phyloP scores from a whole-genome alignment of 2,329 filamentous ascomycete species.

The Botrytis hyacinthi region DNA sequence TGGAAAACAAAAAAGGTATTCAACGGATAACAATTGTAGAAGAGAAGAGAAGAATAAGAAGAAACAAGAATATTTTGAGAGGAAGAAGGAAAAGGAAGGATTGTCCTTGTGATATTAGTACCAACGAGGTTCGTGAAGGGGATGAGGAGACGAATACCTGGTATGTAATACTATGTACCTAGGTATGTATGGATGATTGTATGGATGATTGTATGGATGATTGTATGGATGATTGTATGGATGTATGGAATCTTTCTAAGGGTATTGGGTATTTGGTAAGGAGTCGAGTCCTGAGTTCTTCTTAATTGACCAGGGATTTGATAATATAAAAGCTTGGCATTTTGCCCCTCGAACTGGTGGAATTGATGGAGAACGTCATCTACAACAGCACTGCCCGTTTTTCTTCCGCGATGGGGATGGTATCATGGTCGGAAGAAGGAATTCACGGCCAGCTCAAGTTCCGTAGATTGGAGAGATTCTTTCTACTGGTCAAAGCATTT shows the following conservation, averaged over 20 bases:
- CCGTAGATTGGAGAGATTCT: neutral
- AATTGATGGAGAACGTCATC: conserved; percentile 9
- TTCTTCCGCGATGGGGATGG: neutral
- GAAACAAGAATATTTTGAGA: conserved; percentile 1
- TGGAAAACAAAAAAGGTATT: neutral
- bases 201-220: no score
- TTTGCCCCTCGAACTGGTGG: conserved; percentile 7
- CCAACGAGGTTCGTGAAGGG: neutral
- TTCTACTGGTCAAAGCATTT: neutral
- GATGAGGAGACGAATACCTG: neutral
- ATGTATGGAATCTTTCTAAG: neutral
- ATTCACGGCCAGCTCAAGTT: neutral
- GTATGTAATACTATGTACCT: neutral
- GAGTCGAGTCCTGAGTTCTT: no score
- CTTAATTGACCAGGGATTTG: neutral
- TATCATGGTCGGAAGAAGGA: neutral
- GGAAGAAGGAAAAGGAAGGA: neutral
- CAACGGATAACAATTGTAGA: neutral
- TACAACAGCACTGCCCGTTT: neutral
- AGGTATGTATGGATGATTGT: no score
- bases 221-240: no score
- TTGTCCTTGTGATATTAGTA: conserved; percentile 4
- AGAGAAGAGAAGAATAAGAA: neutral
- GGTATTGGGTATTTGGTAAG: neutral
- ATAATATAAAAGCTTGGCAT: neutral